These are phyloP conservation scores for Macroventuria anomochaeta DNA, from an alignment of 2,329 filamentous ascomycete genomes.

Conservation along the genomic window DNA sequence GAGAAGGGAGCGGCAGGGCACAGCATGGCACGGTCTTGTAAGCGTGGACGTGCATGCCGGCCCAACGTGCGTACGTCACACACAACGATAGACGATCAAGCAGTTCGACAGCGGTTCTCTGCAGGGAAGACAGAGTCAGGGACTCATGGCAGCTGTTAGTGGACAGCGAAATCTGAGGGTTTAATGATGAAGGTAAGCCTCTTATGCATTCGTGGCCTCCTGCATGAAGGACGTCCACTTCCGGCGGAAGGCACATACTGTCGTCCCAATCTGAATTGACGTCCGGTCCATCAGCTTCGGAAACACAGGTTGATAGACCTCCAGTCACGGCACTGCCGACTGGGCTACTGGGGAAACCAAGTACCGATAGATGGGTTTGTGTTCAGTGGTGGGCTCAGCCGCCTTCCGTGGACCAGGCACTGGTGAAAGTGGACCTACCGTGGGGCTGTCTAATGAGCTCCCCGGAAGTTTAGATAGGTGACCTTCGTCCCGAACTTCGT, in stretches of 20 bases:
- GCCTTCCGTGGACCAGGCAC: conserved; percentile 4
- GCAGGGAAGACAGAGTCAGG: neutral
- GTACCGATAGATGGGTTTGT: neutral
- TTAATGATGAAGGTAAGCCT: neutral
- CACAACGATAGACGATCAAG: neutral
- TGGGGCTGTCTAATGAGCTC: neutral
- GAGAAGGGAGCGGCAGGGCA: neutral
- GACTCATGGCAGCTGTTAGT: neutral
- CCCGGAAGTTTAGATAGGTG: neutral
- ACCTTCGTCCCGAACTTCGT: neutral
- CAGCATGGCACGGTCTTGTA: too few relatives aligned
- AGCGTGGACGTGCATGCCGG: neutral
- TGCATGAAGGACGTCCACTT: neutral
- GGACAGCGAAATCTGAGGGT: neutral
- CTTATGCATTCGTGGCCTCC: neutral
- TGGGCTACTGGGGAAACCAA: too few relatives aligned
- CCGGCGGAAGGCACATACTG: neutral
- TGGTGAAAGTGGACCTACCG: neutral
- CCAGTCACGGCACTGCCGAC: neutral
- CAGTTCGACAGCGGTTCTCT: neutral
- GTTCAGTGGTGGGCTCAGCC: neutral
- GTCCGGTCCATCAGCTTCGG: neutral
- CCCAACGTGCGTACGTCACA: conserved; percentile 1
- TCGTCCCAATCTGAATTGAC: neutral
- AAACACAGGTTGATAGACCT: too few relatives aligned